A percentile compares a stretch with the other conserved stretches of the same genome.
phyloP scores from a whole-genome alignment of 768 basidiomycete species.

The Termitomyces eurrhizus region DNA sequence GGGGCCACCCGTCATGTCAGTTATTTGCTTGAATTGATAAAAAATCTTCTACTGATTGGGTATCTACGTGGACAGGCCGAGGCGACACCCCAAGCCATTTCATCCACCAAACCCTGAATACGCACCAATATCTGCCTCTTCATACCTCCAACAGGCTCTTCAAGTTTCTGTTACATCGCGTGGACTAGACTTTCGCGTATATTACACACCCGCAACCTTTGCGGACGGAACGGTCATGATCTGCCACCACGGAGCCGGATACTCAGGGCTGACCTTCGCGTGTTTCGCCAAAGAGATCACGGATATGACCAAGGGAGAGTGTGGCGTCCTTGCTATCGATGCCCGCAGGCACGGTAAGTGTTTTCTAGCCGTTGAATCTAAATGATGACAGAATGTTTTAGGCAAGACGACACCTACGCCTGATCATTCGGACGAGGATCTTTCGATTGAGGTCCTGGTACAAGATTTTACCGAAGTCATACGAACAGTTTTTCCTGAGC shows the following conservation, averaged over 20 bases:
- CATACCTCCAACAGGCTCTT: slow-evolving; percentile 76
- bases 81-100: slow-evolving; percentile 25
- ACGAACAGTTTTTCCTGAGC: slow-evolving; percentile 64
- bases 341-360: slow-evolving; percentile 81
- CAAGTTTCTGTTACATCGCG: slow-evolving; percentile 66
- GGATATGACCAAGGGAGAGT: slow-evolving; percentile 57
- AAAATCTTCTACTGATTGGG: slow-evolving; percentile 7
- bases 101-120: slow-evolving; percentile 56
- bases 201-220: slow-evolving; percentile 72
- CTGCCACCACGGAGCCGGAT: slow-evolving; percentile 95
- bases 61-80: slow-evolving; percentile 28
- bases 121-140: slow-evolving; percentile 71
- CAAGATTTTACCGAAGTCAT: slow-evolving; percentile 73
- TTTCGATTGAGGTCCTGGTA: slow-evolving; percentile 70
- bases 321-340: slow-evolving; percentile 81
- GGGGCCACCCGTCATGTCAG: slow-evolving; percentile 63
- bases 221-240: slow-evolving; percentile 67
- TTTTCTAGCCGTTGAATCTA: background rate
- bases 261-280: slow-evolving; percentile 87
- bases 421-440: slow-evolving; percentile 43
- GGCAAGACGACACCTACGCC: slow-evolving; percentile 59
- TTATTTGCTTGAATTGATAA: slow-evolving; percentile 17
- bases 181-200: slow-evolving; percentile 69
- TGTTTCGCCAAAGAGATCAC: slow-evolving; percentile 80
- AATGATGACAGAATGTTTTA: slow-evolving; percentile 20